Conservation (phyloP, 2,329 filamentous ascomycete genomes). For the Sclerotinia subarctica region DNA sequence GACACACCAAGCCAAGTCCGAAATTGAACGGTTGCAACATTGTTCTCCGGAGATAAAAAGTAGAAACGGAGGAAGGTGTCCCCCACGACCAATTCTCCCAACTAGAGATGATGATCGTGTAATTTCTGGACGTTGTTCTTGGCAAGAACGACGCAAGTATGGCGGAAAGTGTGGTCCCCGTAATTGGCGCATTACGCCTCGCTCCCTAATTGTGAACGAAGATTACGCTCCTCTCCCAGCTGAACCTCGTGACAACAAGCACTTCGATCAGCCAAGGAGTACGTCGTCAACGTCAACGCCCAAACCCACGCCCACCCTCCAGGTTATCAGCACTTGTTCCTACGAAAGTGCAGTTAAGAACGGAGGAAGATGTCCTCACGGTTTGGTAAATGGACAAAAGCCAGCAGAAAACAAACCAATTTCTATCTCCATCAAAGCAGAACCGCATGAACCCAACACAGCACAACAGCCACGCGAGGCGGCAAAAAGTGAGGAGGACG, state of each 20-base stretch:
- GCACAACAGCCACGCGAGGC: neutral
- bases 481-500: neutral
- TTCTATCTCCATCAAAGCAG: neutral
- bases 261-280: neutral
- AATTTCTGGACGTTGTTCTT: neutral
- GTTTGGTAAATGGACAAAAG: neutral
- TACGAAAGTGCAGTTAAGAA: neutral
- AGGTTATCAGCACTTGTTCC: neutral
- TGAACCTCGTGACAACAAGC: neutral
- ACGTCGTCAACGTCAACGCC: neutral
- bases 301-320: neutral
- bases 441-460: neutral
- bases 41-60: neutral
- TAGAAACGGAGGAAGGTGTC: neutral
- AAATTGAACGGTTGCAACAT: neutral
- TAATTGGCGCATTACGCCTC: neutral
- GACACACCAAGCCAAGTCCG: neutral
- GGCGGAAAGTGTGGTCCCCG: neutral
- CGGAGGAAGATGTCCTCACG: neutral
- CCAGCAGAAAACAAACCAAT: conserved; percentile 3
- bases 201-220: neutral
- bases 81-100: neutral
- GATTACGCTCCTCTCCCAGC: neutral
- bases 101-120: conserved; percentile 5
- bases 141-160: neutral